Evolutionary conservation across 2,329 filamentous ascomycete genomes (phyloP), one percentile per base, ranked within the genome.

Genomic region (Pseudogymnoascus sp.): DNA sequence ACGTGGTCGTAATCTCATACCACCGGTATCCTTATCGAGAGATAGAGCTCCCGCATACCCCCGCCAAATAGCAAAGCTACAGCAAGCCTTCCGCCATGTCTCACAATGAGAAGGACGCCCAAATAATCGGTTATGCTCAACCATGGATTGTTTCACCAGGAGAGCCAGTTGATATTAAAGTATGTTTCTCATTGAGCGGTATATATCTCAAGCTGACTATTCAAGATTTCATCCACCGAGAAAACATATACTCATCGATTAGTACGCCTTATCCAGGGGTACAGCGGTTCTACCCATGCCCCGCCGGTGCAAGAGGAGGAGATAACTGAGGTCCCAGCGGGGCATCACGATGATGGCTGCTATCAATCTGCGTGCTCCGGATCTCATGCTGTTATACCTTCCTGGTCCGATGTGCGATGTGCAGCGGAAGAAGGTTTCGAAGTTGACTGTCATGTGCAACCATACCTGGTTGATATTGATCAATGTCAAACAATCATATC

Each of bases 101-200:
- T 32, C 28, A 34, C n/a, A 54, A 54, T n/a, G 11, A 32, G 9
- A 38, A 62, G 12, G 60, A 34, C 6, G 18, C 20, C 25, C 58
- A 66, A 34, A 67, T 67, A 22, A 65, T 67, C 11, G 66, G 66
- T 16, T 67, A 67, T 58, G 66, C 58, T n/a, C 57, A 67, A 30
- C 66, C 66, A 22, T 64, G 64, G 62, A 63, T 67, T 50, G 65
- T 63, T 22, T 65, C 65, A n/a, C 65, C 66, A 3, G 66, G 65
- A n/a, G 63, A 67, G 22, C n/a, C 22, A 6, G 63, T 67, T 38
- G 64, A 62, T 30, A 62, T 68, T 59, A 66, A 68, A 59, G 66
- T 67, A 58, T 54, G 37, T 43, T 32, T 18, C 5, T 32, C 11
- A 7, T 32, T 14, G 5, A 34, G 32, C 6, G 6, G 4, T 16